Evolutionary conservation across 2,329 filamentous ascomycete species (phyloP).

Genomic region (Coniochaeta sp.): DNA sequence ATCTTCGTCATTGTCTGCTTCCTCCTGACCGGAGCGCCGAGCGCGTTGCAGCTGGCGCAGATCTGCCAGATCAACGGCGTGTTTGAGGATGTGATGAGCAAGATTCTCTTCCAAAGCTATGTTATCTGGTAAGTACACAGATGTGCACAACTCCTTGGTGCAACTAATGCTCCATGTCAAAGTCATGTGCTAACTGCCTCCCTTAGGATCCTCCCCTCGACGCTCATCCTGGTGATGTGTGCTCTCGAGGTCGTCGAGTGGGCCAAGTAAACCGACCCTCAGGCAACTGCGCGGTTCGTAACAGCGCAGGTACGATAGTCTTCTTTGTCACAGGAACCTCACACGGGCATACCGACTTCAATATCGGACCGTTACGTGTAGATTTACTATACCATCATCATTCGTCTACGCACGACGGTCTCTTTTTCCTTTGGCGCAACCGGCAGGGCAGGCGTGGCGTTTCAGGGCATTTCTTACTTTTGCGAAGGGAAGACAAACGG

Average conservation of each 20-base stretch:
- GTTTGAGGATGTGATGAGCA: conserved; percentile 90
- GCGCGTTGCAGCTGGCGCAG: conserved; percentile 88
- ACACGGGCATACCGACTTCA: background rate
- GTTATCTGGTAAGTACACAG: conserved; percentile 69
- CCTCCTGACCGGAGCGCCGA: conserved; percentile 87
- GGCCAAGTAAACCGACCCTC: conserved; percentile 39
- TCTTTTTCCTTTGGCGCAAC: background rate
- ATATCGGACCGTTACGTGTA: background rate
- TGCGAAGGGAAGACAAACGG: background rate
- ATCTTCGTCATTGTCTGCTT: conserved; percentile 99
- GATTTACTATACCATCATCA: background rate
- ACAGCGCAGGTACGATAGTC: background rate
- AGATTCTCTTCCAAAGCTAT: conserved; percentile 90
- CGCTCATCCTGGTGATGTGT: conserved; percentile 80
- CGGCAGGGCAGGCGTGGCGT: background rate
- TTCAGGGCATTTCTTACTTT: conserved; percentile 6
- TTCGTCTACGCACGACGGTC: background rate
- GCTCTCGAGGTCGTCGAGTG: conserved; percentile 91
- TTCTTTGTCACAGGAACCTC: background rate
- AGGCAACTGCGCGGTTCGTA: no score
- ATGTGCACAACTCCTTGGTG: background rate
- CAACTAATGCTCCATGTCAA: background rate
- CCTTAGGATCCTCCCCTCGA: conserved; percentile 82
- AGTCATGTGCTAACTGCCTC: conserved; percentile 16
- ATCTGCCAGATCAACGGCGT: conserved; percentile 98